A percentile compares a stretch with the other conserved stretches of the same genome.
Evolutionary conservation across 1,284 basidiomycete species (phyloP).

Genomic region (Agaricales sp.): DNA sequence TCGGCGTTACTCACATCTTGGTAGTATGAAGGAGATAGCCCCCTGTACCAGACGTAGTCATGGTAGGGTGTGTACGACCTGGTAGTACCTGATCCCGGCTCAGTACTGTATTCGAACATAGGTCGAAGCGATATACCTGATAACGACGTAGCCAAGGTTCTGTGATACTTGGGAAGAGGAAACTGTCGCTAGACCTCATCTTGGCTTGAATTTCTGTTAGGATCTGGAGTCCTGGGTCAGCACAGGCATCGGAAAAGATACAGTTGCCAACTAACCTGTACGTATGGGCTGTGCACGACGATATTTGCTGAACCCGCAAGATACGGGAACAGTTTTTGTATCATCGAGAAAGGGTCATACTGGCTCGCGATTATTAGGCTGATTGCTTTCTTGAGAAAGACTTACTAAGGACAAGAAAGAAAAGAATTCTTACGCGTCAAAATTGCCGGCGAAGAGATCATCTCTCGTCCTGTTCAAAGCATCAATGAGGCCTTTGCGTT

Average conservation of each 20-base stretch:
- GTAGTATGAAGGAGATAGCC: constrained; percentile 83
- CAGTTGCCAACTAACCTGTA: constrained; percentile 46
- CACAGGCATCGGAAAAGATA: constrained; percentile 3
- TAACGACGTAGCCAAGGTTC: constrained; percentile 89
- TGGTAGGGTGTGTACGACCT: constrained; percentile 91
- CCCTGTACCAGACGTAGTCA: constrained; percentile 85
- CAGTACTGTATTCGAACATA: not conserved
- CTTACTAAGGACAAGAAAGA: constrained; percentile 1
- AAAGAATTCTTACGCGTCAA: constrained; percentile 57
- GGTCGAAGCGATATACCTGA: constrained; percentile 39
- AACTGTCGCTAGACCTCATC: constrained; percentile 58
- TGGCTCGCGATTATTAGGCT: constrained; percentile 79
- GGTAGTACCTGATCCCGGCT: constrained; percentile 56
- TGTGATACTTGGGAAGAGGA: constrained; percentile 72
- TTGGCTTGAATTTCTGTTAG: constrained; percentile 71
- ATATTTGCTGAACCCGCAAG: constrained; percentile 81
- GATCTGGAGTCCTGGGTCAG: constrained; percentile 27
- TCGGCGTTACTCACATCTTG: constrained; percentile 64
- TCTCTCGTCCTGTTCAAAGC: constrained; percentile 56
- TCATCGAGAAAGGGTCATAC: constrained; percentile 80
- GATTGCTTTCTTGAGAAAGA: constrained; percentile 3
- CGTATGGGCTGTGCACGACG: constrained; percentile 78
- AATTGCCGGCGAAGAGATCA: constrained; percentile 82
- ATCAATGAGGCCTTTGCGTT: constrained; percentile 57
- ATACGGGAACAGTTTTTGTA: constrained; percentile 68